phyloP scores from a whole-genome alignment of 225 moss, liverwort and hornwort genomes.

The Polytrichum formosum region DNA sequence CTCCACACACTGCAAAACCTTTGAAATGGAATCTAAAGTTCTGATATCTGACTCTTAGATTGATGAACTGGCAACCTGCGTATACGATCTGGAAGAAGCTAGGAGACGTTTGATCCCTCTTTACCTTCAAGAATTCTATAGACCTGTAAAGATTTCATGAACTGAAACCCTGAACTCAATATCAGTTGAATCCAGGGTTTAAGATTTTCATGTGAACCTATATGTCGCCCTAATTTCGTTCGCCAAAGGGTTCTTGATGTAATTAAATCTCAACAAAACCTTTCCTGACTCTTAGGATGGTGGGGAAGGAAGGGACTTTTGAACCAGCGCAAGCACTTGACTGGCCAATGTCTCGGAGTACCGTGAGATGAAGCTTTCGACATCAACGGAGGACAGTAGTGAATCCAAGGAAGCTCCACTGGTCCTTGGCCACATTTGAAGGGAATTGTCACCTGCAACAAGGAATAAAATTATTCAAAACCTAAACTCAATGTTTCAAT shows the following conservation, averaged over 20 bases:
- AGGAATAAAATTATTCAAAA: neutral
- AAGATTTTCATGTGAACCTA: too few species aligned
- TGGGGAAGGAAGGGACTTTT: conserved; percentile 36
- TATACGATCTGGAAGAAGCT: too few species aligned
- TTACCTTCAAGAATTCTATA: too few species aligned
- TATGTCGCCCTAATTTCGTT: too few species aligned
- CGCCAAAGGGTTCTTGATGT: too few species aligned
- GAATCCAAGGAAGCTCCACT: conserved; percentile 46
- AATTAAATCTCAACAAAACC: neutral
- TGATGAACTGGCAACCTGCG: neutral
- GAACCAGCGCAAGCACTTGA: conserved; percentile 52
- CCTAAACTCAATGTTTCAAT: too few species aligned
- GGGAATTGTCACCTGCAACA: conserved; percentile 25
- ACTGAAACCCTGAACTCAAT: too few species aligned
- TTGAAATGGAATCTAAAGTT: neutral
- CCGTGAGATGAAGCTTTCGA: conserved; percentile 49
- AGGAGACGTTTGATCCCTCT: too few species aligned
- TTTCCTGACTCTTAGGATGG: conserved; percentile 17
- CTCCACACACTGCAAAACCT: neutral
- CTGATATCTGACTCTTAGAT: neutral
- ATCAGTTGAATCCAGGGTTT: too few species aligned
- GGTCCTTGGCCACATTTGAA: conserved; percentile 41
- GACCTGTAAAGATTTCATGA: too few species aligned
- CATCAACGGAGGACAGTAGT: conserved; percentile 36
- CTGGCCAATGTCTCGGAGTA: conserved; percentile 51